Conservation (phyloP, 1,139 yeast species). For the Sugiyamaella xylanicola region DNA sequence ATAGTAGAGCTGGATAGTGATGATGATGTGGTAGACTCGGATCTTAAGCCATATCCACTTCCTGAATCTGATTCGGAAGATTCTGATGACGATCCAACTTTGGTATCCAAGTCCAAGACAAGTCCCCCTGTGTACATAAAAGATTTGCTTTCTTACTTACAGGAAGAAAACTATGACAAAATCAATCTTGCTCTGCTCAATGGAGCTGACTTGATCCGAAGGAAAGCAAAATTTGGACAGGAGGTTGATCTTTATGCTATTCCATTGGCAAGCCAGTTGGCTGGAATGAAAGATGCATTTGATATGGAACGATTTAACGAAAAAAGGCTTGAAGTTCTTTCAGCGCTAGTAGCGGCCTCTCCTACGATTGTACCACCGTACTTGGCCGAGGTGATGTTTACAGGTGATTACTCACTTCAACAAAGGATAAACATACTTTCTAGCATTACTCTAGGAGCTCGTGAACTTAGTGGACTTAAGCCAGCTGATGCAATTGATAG, state of each 20-base stretch:
- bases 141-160: slow-evolving; percentile 59
- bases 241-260: slow-evolving; percentile 57
- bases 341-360: slow-evolving; percentile 55
- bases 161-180: slow-evolving; percentile 56
- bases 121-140: slow-evolving; percentile 62
- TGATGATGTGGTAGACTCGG: slow-evolving; percentile 29
- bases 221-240: slow-evolving; percentile 54
- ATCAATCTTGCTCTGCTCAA: slow-evolving; percentile 51
- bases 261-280: slow-evolving; percentile 49
- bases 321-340: slow-evolving; percentile 52
- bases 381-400: slow-evolving; percentile 49
- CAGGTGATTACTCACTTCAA: slow-evolving; percentile 69
- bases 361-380: slow-evolving; percentile 48
- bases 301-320: slow-evolving; percentile 55
- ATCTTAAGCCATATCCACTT: slow-evolving; percentile 34
- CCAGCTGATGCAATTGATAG: slow-evolving; percentile 31
- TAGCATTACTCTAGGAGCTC: slow-evolving; percentile 53
- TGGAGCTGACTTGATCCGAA: slow-evolving; percentile 59
- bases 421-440: slow-evolving; percentile 60
- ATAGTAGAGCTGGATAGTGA: slow-evolving; percentile 20
- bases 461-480: slow-evolving; percentile 56
- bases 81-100: slow-evolving; percentile 57
- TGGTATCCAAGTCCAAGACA: slow-evolving; percentile 45
- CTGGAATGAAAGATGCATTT: slow-evolving; percentile 54
- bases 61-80: slow-evolving; percentile 46